A percentile compares a stretch with the other conserved stretches of the same genome.
These are phyloP conservation scores for Phylloporus gajari DNA, from an alignment of 1,284 basidiomycete species.

Conservation along the genomic window DNA sequence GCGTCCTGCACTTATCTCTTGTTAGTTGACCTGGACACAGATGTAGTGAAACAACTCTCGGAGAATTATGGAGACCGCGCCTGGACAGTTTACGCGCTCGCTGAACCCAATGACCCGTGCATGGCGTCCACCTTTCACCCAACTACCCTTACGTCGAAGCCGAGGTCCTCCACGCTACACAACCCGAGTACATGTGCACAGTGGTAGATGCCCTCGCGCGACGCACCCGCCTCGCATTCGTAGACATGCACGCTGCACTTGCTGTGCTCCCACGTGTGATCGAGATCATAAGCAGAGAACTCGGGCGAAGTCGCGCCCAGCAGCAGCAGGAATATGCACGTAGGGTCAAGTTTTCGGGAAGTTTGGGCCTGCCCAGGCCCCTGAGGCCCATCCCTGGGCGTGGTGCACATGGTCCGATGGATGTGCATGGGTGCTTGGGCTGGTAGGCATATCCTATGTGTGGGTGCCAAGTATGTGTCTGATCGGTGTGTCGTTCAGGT, in stretches of 20 bases:
- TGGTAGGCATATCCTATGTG: slow-evolving; percentile 6
- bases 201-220: slow-evolving; percentile 55
- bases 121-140: slow-evolving; percentile 79
- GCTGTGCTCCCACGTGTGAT: slow-evolving; percentile 48
- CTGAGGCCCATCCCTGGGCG: neutral
- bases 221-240: no score
- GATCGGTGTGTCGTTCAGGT: slow-evolving; percentile 42
- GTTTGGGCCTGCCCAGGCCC: slow-evolving; percentile 76
- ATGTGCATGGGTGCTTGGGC: slow-evolving; percentile 39
- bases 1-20: neutral
- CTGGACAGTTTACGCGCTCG: slow-evolving; percentile 91
- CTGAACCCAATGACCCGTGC: slow-evolving; percentile 86
- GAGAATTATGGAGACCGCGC: slow-evolving; percentile 87
- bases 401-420: slow-evolving; percentile 38
- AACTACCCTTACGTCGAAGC: slow-evolving; percentile 94
- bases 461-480: slow-evolving; percentile 23
- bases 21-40: slow-evolving; percentile 88
- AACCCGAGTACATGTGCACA: slow-evolving; percentile 91
- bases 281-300: slow-evolving; percentile 90
- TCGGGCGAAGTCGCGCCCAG: slow-evolving; percentile 63
- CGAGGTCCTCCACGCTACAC: slow-evolving; percentile 92
- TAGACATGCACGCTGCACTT: no score
- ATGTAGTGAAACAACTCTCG: slow-evolving; percentile 94
- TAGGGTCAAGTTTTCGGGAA: slow-evolving; percentile 59
- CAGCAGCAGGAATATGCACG: slow-evolving; percentile 69